These are phyloP conservation scores for Botrytis fabae DNA, from an alignment of 2,329 filamentous ascomycete genomes.

Conservation along the genomic window DNA sequence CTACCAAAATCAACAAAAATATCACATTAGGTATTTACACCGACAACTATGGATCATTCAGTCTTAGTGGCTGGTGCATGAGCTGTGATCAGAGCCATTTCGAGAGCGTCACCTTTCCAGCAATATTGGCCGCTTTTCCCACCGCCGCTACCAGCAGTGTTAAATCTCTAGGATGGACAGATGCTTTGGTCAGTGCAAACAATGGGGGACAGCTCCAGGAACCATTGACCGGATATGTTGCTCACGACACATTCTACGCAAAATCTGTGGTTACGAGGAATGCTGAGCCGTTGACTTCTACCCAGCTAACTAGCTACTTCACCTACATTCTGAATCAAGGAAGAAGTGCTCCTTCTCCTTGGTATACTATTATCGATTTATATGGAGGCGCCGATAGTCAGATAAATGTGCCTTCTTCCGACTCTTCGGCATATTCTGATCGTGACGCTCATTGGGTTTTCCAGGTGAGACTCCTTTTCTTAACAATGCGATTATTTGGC, in stretches of 20 bases:
- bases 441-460: constrained; percentile 27
- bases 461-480: constrained; percentile 11
- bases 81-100: constrained; percentile 42
- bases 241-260: constrained; percentile 28
- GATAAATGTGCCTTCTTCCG: constrained; percentile 21
- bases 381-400: constrained; percentile 26
- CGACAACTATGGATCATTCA: constrained; percentile 42
- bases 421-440: constrained; percentile 24
- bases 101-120: constrained; percentile 42
- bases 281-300: constrained; percentile 20
- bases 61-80: constrained; percentile 44
- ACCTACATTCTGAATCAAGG: constrained; percentile 21
- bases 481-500: too few relatives aligned
- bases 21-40: constrained; percentile 46
- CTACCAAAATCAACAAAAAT: constrained; percentile 40
- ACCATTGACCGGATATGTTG: constrained; percentile 28
- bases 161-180: constrained; percentile 30
- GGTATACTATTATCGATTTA: constrained; percentile 24
- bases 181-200: constrained; percentile 28
- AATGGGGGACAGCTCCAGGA: neutral
- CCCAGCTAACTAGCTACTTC: constrained; percentile 21
- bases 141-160: constrained; percentile 31
- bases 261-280: constrained; percentile 29
- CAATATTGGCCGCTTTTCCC: constrained; percentile 43
- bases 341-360: constrained; percentile 16